Evolutionary conservation across 2,329 filamentous ascomycete species (phyloP).

Genomic region (Clonostachys solani): DNA sequence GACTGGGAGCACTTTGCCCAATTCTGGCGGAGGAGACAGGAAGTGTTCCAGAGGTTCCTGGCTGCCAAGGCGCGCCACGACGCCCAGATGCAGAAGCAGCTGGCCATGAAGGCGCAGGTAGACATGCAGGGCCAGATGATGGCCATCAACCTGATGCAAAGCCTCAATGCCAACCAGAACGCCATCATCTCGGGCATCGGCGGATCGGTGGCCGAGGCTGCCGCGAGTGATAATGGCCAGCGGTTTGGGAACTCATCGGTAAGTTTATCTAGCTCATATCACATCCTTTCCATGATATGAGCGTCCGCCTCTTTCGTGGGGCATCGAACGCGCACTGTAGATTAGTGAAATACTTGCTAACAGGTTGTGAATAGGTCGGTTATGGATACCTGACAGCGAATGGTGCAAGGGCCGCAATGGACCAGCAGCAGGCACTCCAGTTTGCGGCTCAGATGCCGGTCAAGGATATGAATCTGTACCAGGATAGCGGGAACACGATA

Average conservation of each 20-base stretch:
- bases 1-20: not conserved
- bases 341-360: no score
- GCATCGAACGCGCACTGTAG: no score
- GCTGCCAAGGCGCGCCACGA: not conserved
- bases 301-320: no score
- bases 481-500: not conserved
- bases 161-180: constrained; percentile 2
- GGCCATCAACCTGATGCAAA: constrained; percentile 2
- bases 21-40: constrained; percentile 1
- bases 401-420: not conserved
- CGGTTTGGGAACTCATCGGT: constrained; percentile 1
- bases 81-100: not conserved
- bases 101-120: not conserved
- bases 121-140: constrained; percentile 2
- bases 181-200: constrained; percentile 4
- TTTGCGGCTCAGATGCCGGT: not conserved
- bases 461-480: not conserved
- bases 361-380: not conserved
- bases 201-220: constrained; percentile 2
- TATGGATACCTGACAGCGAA: not conserved
- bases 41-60: not conserved
- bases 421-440: not conserved
- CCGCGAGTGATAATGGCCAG: constrained; percentile 2
- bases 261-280: no score
- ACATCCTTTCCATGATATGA: no score